Evolutionary conservation across 2,329 filamentous ascomycete species (phyloP).

Genomic region (Fusarium pseudonygamai): DNA sequence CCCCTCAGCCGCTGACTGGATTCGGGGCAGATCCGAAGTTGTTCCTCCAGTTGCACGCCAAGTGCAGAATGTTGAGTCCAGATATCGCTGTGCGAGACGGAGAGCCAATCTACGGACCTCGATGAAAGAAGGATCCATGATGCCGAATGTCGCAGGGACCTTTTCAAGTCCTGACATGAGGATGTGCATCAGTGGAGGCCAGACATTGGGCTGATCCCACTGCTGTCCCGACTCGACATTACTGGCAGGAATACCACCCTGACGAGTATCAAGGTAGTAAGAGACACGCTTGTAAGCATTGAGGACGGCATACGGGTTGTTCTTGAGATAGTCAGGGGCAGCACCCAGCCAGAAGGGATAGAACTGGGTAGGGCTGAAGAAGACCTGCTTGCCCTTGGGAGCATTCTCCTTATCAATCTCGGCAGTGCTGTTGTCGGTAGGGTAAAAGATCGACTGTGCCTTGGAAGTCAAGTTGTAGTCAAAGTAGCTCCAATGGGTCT

Average conservation of each 20-base stretch:
- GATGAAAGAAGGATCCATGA: slow-evolving; percentile 62
- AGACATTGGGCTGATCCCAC: slow-evolving; percentile 77
- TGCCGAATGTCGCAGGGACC: slow-evolving; percentile 65
- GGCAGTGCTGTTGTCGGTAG: slow-evolving; percentile 55
- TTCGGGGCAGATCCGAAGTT: slow-evolving; percentile 61
- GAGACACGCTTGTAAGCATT: slow-evolving; percentile 63
- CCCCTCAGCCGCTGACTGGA: slow-evolving; percentile 55
- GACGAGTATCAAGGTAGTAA: slow-evolving; percentile 59
- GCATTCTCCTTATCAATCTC: slow-evolving; percentile 50
- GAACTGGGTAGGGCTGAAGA: slow-evolving; percentile 68
- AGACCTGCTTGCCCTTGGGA: slow-evolving; percentile 64
- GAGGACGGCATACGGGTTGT: slow-evolving; percentile 67
- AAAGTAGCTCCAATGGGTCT: slow-evolving; percentile 70
- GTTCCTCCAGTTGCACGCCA: slow-evolving; percentile 74
- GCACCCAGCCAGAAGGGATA: slow-evolving; percentile 77
- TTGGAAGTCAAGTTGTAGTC: slow-evolving; percentile 73
- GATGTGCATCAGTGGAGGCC: slow-evolving; percentile 73
- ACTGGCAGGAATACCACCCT: slow-evolving; percentile 69
- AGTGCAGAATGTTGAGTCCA: slow-evolving; percentile 75
- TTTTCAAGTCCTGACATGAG: slow-evolving; percentile 70
- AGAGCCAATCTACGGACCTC: slow-evolving; percentile 66
- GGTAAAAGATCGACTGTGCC: slow-evolving; percentile 64
- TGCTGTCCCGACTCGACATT: slow-evolving; percentile 70
- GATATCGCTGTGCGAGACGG: slow-evolving; percentile 69
- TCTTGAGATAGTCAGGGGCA: slow-evolving; percentile 64